Conservation (phyloP, 805 yeast genomes). For the Zygotorulaspora florentina region DNA sequence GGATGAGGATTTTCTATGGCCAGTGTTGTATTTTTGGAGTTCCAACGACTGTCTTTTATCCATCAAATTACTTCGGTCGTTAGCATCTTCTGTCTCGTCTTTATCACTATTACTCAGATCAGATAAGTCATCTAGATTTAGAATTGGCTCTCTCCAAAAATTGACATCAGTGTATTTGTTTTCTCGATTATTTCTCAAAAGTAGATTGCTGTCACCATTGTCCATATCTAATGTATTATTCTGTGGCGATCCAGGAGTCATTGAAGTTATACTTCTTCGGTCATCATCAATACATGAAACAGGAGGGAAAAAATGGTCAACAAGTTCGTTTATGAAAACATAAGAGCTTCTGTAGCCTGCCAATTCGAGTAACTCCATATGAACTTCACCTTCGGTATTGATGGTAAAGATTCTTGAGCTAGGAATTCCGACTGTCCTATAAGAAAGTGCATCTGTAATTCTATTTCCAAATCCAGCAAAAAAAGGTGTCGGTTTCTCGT, state of each 20-base stretch:
- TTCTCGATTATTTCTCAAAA: constrained; percentile 27
- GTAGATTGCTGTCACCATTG: constrained; percentile 19
- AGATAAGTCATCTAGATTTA: constrained; percentile 55
- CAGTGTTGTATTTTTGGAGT: constrained; percentile 7
- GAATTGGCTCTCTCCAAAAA: constrained; percentile 85
- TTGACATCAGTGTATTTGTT: constrained; percentile 75
- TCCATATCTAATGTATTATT: constrained; percentile 20
- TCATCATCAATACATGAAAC: constrained; percentile 39
- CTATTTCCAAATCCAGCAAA: constrained; percentile 97
- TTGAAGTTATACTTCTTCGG: constrained; percentile 29
- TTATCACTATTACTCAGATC: constrained; percentile 44
- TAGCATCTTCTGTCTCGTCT: constrained; percentile 6
- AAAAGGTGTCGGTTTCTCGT: constrained; percentile 68
- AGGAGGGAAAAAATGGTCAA: constrained; percentile 97
- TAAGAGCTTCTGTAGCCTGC: constrained; percentile 91
- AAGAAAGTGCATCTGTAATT: constrained; percentile 93
- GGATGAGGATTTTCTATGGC: constrained; percentile 15
- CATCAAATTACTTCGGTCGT: neutral
- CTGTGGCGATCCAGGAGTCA: constrained; percentile 33
- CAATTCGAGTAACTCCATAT: constrained; percentile 89
- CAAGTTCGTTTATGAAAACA: constrained; percentile 84
- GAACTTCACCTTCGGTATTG: constrained; percentile 94
- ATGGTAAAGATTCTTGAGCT: constrained; percentile 92
- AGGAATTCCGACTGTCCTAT: constrained; percentile 90
- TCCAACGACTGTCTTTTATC: constrained; percentile 1